Evolutionary conservation across 208 protist genomes (phyloP).

Genomic region (Crithidia brevicula): DNA sequence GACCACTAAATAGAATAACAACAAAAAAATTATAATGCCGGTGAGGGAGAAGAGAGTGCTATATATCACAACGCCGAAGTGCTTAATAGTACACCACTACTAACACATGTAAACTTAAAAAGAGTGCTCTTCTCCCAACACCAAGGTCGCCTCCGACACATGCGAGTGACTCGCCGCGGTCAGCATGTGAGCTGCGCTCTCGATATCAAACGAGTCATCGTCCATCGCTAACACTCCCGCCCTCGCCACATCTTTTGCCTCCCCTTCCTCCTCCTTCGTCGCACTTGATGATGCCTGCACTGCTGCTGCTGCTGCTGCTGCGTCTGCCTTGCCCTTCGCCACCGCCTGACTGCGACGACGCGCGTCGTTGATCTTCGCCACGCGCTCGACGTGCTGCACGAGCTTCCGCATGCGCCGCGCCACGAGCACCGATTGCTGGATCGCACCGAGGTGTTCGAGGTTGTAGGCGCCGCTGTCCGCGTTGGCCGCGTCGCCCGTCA

Average conservation of each 20-base stretch:
- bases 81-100: too few relatives aligned
- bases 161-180: not conserved
- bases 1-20: too few relatives aligned
- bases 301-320: constrained; percentile 23
- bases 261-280: not conserved
- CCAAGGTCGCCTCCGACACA: constrained; percentile 12
- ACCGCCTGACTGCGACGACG: constrained; percentile 42
- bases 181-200: constrained; percentile 10
- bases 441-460: constrained; percentile 39
- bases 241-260: not conserved
- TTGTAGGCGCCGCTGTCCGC: constrained; percentile 4
- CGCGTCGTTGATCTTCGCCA: constrained; percentile 56
- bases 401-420: constrained; percentile 86
- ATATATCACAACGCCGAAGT: too few relatives aligned
- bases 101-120: constrained; percentile 20
- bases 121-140: constrained; percentile 29
- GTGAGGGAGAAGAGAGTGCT: too few relatives aligned
- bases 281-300: not conserved
- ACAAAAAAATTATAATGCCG: too few relatives aligned
- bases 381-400: constrained; percentile 75
- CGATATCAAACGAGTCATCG: constrained; percentile 17
- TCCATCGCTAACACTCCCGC: too few relatives aligned
- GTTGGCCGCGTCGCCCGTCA: too few relatives aligned
- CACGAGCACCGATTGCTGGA: constrained; percentile 82
- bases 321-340: constrained; percentile 10